Conservation (phyloP, 2,329 filamentous ascomycete genomes). For the Colletotrichum paranaense region DNA sequence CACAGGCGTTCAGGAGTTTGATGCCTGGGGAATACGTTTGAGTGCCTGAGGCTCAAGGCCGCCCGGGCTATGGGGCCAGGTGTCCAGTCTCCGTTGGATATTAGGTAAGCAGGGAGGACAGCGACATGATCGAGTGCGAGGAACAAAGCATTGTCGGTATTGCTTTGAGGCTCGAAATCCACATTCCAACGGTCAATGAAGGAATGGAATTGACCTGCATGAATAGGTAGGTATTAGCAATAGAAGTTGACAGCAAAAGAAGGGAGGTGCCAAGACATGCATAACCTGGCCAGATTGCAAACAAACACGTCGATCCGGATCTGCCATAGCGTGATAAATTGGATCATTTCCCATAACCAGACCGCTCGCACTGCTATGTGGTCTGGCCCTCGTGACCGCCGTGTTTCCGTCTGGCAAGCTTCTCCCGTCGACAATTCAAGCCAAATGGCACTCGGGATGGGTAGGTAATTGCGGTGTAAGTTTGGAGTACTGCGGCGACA, state of each 20-base stretch:
- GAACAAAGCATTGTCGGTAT: neutral
- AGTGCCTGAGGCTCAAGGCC: neutral
- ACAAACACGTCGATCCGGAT: constrained; percentile 19
- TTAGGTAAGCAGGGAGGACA: neutral
- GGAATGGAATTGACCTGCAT: neutral
- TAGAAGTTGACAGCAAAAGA: neutral
- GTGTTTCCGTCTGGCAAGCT: neutral
- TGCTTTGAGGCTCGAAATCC: neutral
- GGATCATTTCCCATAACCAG: constrained; percentile 18
- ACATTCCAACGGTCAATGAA: neutral
- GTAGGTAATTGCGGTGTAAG: too few relatives aligned
- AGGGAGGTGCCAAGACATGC: constrained; percentile 4
- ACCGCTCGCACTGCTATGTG: neutral
- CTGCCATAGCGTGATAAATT: constrained; percentile 30
- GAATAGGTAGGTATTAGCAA: neutral
- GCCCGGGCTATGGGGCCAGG: too few relatives aligned
- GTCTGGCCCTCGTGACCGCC: neutral
- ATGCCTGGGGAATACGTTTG: neutral
- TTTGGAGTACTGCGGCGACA: too few relatives aligned
- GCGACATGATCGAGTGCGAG: neutral
- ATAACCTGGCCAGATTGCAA: constrained; percentile 28
- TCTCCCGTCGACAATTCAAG: neutral
- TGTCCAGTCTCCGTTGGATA: too few relatives aligned
- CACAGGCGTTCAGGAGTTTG: neutral
- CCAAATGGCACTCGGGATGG: too few relatives aligned